These are phyloP conservation scores for Sporothrix schenckii DNA, from an alignment of 2,329 filamentous ascomycete genomes.

Conservation along the genomic window DNA sequence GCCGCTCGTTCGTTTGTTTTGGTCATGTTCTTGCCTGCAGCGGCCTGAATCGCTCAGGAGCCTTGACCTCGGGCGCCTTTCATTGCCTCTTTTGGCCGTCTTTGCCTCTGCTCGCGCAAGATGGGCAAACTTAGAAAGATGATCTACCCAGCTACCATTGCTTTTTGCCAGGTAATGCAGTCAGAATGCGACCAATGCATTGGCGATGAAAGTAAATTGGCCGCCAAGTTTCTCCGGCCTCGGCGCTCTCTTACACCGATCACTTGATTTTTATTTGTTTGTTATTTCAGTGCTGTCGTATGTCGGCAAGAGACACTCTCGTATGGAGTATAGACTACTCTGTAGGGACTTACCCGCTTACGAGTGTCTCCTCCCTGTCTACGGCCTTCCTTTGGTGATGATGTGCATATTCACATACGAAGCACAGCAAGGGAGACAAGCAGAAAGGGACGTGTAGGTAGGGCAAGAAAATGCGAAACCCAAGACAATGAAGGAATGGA, in stretches of 20 bases:
- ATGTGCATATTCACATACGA: not conserved
- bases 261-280: not conserved
- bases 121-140: not conserved
- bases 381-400: not conserved
- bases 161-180: not conserved
- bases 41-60: not conserved
- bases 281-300: too few relatives aligned
- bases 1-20: not conserved
- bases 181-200: not conserved
- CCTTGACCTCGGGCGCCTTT: constrained; percentile 6
- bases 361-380: not conserved
- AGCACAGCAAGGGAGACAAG: not conserved
- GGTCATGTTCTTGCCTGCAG: not conserved
- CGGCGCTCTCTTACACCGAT: not conserved
- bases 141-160: not conserved
- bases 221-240: not conserved
- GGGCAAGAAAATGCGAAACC: not conserved
- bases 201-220: not conserved
- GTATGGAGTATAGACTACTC: too few relatives aligned
- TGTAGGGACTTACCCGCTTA: too few relatives aligned
- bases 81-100: constrained; percentile 15
- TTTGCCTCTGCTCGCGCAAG: not conserved
- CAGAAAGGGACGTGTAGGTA: not conserved
- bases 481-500: not conserved
- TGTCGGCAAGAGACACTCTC: too few relatives aligned